Percentiles rank a stretch among this genome's conserved stretches.
Conservation (phyloP, 768 basidiomycete genomes). For the Rhizopogon vesiculosus region DNA sequence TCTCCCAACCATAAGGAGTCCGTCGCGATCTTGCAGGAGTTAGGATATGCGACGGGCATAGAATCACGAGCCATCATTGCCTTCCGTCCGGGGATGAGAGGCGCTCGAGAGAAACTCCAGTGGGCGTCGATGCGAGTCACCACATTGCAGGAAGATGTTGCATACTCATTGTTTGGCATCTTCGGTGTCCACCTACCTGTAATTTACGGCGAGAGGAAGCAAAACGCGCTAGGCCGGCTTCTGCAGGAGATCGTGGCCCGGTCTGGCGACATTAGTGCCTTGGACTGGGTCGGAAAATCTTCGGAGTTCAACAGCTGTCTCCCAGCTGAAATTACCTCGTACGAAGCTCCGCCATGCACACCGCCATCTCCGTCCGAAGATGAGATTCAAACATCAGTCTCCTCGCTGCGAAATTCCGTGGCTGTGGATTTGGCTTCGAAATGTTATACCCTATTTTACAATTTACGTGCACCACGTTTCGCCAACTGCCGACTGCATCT, state of each 20-base stretch:
- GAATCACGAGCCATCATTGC: neutral
- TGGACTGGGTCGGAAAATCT: neutral
- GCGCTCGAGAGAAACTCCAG: neutral
- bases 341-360: neutral
- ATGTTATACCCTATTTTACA: neutral
- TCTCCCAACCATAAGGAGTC: neutral
- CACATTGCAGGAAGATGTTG: neutral
- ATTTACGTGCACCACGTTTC: neutral
- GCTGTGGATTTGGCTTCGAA: neutral
- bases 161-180: neutral
- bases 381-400: neutral
- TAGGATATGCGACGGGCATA: neutral
- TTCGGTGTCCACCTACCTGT: neutral
- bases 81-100: neutral
- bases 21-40: neutral
- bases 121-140: neutral
- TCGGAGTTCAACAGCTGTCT: slow-evolving; percentile 2
- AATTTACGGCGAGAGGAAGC: neutral
- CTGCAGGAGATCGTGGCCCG: neutral
- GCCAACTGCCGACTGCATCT: slow-evolving; percentile 1
- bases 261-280: neutral
- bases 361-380: neutral
- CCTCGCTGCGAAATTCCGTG: neutral
- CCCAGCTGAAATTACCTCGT: neutral
- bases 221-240: neutral